A percentile compares a stretch with the other conserved stretches of the same genome.
phyloP scores from a whole-genome alignment of 352 stramenopile genomes.

The Phytopythium litorale region DNA sequence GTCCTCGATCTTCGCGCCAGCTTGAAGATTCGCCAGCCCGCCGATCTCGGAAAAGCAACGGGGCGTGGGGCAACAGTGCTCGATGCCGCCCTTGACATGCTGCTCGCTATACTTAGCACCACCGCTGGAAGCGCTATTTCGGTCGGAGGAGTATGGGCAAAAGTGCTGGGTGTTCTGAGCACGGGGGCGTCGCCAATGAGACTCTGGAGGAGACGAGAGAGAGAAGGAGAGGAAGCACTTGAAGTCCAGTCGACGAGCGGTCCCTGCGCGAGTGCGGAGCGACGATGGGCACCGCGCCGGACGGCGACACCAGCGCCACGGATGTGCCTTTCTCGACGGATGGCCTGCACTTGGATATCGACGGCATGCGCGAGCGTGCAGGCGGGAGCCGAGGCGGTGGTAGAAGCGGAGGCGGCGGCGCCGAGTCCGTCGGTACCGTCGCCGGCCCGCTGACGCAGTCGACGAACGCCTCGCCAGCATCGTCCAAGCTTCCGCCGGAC shows the following conservation, averaged over 20 bases:
- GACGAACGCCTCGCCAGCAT: not conserved
- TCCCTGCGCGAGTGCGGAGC: too few relatives aligned
- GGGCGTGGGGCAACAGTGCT: too few relatives aligned
- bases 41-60: too few relatives aligned
- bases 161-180: too few relatives aligned
- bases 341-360: conserved; percentile 26
- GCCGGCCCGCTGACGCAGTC: not conserved
- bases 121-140: not conserved
- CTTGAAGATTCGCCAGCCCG: too few relatives aligned
- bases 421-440: not conserved
- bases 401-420: not conserved
- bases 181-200: too few relatives aligned
- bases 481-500: not conserved
- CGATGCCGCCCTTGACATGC: too few relatives aligned
- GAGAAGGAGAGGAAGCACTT: too few relatives aligned
- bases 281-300: not conserved
- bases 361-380: conserved; percentile 12
- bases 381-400: not conserved
- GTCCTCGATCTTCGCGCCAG: too few relatives aligned
- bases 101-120: not conserved
- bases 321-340: not conserved
- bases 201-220: too few relatives aligned
- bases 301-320: not conserved
- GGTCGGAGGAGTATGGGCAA: too few relatives aligned
- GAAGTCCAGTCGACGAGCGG: too few relatives aligned